phyloP scores from a whole-genome alignment of 495 filamentous ascomycete genomes.

The Lophiotrema nucula region DNA sequence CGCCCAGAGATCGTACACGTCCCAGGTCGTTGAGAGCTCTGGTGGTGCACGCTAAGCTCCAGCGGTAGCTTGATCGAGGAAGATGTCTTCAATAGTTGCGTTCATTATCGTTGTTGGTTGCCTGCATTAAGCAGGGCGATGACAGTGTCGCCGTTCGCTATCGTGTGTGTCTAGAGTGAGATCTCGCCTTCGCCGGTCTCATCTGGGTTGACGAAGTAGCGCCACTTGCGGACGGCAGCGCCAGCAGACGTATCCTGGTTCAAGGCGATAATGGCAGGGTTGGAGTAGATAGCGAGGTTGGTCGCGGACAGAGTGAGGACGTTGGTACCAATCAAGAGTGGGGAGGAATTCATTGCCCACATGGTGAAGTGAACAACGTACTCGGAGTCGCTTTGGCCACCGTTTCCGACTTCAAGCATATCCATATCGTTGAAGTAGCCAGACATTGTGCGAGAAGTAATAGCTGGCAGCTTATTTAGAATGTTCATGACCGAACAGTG shows the following conservation, averaged over 20 bases:
- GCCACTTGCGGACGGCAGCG: conserved; percentile 25
- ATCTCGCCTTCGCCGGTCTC: conserved; percentile 45
- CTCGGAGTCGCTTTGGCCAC: conserved; percentile 33
- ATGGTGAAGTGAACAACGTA: conserved; percentile 39
- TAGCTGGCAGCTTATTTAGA: conserved; percentile 37
- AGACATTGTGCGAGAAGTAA: conserved; percentile 24
- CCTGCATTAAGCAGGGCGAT: conserved; percentile 52
- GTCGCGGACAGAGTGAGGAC: conserved; percentile 28
- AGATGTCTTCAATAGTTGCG: conserved; percentile 55
- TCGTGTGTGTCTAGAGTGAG: conserved; percentile 50
- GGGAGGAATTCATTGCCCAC: conserved; percentile 35
- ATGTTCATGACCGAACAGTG: conserved; percentile 53
- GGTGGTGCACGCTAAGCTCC: conserved; percentile 43
- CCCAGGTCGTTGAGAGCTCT: conserved; percentile 46
- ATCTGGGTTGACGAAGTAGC: conserved; percentile 29
- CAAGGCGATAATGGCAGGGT: conserved; percentile 36
- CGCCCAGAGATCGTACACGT: conserved; percentile 59
- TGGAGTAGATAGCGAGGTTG: conserved; percentile 34
- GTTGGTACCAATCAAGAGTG: conserved; percentile 37
- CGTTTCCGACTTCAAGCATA: conserved; percentile 42
- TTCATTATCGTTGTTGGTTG: conserved; percentile 46
- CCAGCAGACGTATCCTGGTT: conserved; percentile 25
- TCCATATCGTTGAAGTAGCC: conserved; percentile 41
- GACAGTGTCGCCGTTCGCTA: conserved; percentile 50
- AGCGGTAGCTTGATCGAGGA: conserved; percentile 47